phyloP scores from a whole-genome alignment of 129 eudicot genomes.

The Chrysanthemum lavandulifolium region DNA sequence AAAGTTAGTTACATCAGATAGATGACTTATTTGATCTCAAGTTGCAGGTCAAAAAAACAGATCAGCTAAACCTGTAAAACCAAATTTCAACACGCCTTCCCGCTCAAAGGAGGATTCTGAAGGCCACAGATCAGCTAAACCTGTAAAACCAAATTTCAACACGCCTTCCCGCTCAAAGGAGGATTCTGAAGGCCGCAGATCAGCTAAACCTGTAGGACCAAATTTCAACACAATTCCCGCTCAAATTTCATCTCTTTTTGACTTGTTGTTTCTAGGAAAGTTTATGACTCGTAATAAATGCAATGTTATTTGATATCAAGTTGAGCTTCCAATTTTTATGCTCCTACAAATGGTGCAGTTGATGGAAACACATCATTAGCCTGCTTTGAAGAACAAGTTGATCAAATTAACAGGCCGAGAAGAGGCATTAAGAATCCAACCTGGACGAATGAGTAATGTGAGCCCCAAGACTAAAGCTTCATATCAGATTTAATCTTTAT shows the following conservation, averaged over 20 bases:
- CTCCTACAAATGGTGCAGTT: not conserved
- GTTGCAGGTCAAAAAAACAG: too few species aligned
- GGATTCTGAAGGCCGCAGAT: not conserved
- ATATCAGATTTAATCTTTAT: not conserved
- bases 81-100: too few species aligned
- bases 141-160: not conserved
- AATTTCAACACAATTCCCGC: too few species aligned
- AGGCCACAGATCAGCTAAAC: too few species aligned
- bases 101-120: too few species aligned
- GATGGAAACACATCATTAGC: not conserved
- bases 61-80: too few species aligned
- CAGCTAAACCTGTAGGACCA: too few species aligned
- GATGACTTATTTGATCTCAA: too few species aligned
- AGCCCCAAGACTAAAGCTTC: not conserved
- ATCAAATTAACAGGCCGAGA: not conserved
- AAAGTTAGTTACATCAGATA: too few species aligned
- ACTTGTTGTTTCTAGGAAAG: constrained; percentile 9
- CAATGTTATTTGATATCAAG: not conserved
- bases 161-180: constrained; percentile 14
- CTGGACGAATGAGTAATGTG: not conserved
- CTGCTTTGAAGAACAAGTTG: not conserved
- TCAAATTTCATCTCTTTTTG: constrained; percentile 10
- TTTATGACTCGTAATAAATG: not conserved
- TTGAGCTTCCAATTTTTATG: not conserved
- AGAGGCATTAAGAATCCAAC: not conserved